Conservation (phyloP, 768 basidiomycete genomes). For the Psilocybe tampanensis region DNA sequence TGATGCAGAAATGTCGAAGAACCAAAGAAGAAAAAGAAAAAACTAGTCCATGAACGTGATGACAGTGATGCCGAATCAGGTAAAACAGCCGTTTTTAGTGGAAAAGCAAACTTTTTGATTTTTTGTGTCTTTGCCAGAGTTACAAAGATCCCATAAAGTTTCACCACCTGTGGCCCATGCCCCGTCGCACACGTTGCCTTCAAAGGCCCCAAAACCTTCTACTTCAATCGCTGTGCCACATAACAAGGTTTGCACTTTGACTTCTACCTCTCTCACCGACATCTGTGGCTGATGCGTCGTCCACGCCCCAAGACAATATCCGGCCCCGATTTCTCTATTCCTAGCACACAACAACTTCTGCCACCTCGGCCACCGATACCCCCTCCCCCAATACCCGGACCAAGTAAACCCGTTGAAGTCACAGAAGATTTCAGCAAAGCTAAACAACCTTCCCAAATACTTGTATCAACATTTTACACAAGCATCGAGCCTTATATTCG, state of each 20-base stretch:
- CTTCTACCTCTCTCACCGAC: conserved; percentile 7
- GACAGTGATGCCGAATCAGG: conserved; percentile 73
- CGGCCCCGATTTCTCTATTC: conserved; percentile 67
- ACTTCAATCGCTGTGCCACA: conserved; percentile 42
- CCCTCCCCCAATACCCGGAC: conserved; percentile 71
- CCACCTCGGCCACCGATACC: conserved; percentile 65
- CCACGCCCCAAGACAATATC: conserved; percentile 22
- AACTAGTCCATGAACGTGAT: conserved; percentile 76
- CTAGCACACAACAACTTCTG: conserved; percentile 50
- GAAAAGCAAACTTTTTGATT: conserved; percentile 1
- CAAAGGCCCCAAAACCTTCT: conserved; percentile 60
- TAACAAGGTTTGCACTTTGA: conserved; percentile 45
- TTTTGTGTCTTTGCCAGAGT: conserved; percentile 37
- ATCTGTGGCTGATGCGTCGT: neutral
- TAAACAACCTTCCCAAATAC: conserved; percentile 74
- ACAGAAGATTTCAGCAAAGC: conserved; percentile 86
- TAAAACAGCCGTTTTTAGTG: conserved; percentile 24
- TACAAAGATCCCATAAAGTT: conserved; percentile 56
- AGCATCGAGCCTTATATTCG: conserved; percentile 91
- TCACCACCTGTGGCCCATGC: conserved; percentile 52
- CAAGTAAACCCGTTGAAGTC: conserved; percentile 82
- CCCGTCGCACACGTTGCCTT: conserved; percentile 38
- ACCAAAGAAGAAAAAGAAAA: conserved; percentile 80
- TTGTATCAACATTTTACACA: conserved; percentile 79
- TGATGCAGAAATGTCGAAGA: conserved; percentile 44